Conservation (phyloP, 2,329 filamentous ascomycete species). For the Colletotrichum sp. region DNA sequence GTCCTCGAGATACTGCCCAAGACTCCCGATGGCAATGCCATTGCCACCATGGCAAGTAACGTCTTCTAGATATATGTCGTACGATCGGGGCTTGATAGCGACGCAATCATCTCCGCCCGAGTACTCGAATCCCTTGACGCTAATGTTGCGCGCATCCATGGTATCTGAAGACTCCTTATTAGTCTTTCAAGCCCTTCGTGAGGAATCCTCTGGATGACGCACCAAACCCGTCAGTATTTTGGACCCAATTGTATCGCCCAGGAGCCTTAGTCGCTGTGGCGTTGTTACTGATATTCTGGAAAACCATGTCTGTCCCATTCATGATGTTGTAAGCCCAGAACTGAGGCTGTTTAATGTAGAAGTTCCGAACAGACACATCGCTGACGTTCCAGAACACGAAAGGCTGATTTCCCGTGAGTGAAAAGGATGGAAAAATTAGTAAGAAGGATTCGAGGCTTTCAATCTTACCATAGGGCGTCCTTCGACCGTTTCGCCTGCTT, state of each 20-base stretch:
- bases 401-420: not conserved
- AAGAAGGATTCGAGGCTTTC: too few species aligned
- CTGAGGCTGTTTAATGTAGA: not conserved
- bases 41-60: not conserved
- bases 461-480: not conserved
- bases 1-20: not conserved
- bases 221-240: not conserved
- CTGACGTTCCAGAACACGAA: not conserved
- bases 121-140: not conserved
- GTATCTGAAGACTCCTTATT: not conserved
- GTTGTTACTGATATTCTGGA: not conserved
- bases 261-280: not conserved
- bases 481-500: not conserved
- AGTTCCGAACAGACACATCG: not conserved
- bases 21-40: not conserved
- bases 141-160: not conserved
- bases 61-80: not conserved
- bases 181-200: not conserved
- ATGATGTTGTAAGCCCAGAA: not conserved
- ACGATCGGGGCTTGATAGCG: not conserved
- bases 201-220: not conserved
- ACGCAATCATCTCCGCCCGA: not conserved
- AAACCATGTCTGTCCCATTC: not conserved
- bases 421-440: not conserved
- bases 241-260: not conserved